These are phyloP conservation scores for Metschnikowia kunwiensis DNA, from an alignment of 805 yeast genomes.

Conservation along the genomic window DNA sequence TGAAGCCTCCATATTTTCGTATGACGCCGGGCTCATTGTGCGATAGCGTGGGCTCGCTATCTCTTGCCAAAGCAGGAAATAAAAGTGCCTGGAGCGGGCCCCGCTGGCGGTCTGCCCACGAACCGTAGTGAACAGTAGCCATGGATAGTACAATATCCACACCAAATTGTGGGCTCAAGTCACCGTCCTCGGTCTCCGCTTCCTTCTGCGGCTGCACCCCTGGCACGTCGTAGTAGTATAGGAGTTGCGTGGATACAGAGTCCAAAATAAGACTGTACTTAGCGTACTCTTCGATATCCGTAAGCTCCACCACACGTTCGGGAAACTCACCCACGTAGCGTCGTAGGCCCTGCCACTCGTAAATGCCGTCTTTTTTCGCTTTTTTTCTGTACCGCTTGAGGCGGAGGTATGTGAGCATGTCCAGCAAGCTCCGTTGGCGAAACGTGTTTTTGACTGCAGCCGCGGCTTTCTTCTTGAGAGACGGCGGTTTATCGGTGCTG, in stretches of 20 bases:
- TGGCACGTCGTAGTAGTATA: slow-evolving; percentile 69
- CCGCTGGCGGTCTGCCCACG: slow-evolving; percentile 92
- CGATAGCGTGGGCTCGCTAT: slow-evolving; percentile 36
- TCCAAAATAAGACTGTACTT: slow-evolving; percentile 68
- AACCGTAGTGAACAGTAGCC: slow-evolving; percentile 80
- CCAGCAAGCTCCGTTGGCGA: slow-evolving; percentile 1
- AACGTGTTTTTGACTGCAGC: slow-evolving; percentile 4
- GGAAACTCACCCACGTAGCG: slow-evolving; percentile 53
- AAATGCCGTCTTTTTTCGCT: slow-evolving; percentile 1
- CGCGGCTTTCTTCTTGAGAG: slow-evolving; percentile 3
- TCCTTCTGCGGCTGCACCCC: slow-evolving; percentile 37
- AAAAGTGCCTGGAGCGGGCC: slow-evolving; percentile 59
- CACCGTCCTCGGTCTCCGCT: neutral
- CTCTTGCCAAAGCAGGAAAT: slow-evolving; percentile 64
- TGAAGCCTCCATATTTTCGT: slow-evolving; percentile 58
- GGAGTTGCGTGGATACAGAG: slow-evolving; percentile 51
- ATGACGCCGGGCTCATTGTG: slow-evolving; percentile 41
- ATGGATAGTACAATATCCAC: slow-evolving; percentile 55
- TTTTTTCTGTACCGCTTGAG: slow-evolving; percentile 1
- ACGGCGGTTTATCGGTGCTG: neutral
- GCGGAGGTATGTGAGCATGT: slow-evolving; percentile 5
- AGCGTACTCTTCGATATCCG: slow-evolving; percentile 67
- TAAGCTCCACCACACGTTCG: slow-evolving; percentile 31
- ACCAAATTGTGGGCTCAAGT: slow-evolving; percentile 42
- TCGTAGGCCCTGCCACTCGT: slow-evolving; percentile 73